Evolutionary conservation across 495 filamentous ascomycete species (phyloP).

Genomic region (Lasiosphaeria ovina): DNA sequence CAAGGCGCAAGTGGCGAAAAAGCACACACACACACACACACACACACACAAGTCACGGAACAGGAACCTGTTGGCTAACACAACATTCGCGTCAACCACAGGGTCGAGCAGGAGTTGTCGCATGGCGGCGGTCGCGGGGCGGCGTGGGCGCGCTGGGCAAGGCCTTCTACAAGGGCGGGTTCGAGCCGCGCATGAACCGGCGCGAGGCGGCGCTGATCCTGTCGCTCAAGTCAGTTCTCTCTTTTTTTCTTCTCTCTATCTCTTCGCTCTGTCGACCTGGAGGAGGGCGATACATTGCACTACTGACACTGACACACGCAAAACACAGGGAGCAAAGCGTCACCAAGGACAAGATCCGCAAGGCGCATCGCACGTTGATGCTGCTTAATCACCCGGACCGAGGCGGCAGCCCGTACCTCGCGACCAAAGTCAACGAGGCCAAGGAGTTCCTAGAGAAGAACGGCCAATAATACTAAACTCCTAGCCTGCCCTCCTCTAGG

Average conservation of each 20-base stretch:
- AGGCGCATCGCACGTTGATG: slow-evolving; percentile 96
- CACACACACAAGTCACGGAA: too few species aligned
- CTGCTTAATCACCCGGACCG: slow-evolving; percentile 97
- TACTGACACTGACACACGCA: slow-evolving; percentile 12
- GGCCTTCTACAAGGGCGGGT: slow-evolving; percentile 95
- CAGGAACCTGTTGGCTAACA: too few species aligned
- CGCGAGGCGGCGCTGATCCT: slow-evolving; percentile 90
- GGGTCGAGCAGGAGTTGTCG: slow-evolving; percentile 90
- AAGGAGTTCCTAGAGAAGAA: slow-evolving; percentile 93
- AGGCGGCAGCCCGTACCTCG: slow-evolving; percentile 92
- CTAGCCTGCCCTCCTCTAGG: too few species aligned
- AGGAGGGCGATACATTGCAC: not conserved
- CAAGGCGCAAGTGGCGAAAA: too few species aligned
- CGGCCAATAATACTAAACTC: too few species aligned
- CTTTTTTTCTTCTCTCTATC: slow-evolving; percentile 12
- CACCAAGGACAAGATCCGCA: slow-evolving; percentile 89
- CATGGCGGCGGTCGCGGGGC: slow-evolving; percentile 77
- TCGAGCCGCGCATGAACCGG: slow-evolving; percentile 89
- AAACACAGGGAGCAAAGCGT: slow-evolving; percentile 70
- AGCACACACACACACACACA: too few species aligned
- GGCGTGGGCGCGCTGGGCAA: slow-evolving; percentile 76
- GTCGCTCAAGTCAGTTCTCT: slow-evolving; percentile 70
- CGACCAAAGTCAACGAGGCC: slow-evolving; percentile 96
- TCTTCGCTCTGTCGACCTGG: not conserved
- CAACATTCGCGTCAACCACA: slow-evolving; percentile 31